Evolutionary conservation across 2,329 filamentous ascomycete genomes (phyloP).

Genomic region (Ophiosphaerella herpotricha): DNA sequence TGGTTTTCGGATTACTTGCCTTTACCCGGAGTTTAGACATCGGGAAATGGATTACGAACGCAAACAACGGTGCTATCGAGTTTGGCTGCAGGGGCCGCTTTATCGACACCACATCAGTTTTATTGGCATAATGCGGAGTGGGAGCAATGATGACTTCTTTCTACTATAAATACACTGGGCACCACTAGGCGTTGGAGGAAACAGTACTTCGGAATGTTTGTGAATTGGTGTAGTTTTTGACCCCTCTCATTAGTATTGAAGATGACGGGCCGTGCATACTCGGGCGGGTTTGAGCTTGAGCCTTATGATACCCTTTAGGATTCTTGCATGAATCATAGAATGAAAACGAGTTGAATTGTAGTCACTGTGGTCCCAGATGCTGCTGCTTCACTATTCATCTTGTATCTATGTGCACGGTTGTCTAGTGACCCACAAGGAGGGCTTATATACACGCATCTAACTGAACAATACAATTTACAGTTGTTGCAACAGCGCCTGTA

Average conservation of each 20-base stretch:
- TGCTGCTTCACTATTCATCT: too few relatives aligned
- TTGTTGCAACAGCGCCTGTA: constrained; percentile 22
- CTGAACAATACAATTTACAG: constrained; percentile 11
- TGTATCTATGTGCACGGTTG: too few relatives aligned
- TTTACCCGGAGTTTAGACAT: not conserved
- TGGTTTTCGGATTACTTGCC: not conserved
- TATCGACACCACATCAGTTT: constrained; percentile 2
- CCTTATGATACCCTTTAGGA: constrained; percentile 7
- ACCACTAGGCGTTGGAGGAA: not conserved
- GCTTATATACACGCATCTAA: too few relatives aligned
- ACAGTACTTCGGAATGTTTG: not conserved
- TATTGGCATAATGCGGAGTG: constrained; percentile 5
- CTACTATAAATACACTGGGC: constrained; percentile 1
- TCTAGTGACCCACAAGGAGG: too few relatives aligned
- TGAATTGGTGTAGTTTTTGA: not conserved
- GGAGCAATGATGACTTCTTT: not conserved
- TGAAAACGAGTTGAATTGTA: too few relatives aligned
- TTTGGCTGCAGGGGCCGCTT: not conserved
- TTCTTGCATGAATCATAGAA: too few relatives aligned
- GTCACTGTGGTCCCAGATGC: too few relatives aligned
- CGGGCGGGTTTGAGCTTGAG: constrained; percentile 3
- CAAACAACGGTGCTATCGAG: not conserved
- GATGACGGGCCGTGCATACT: constrained; percentile 4
- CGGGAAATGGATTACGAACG: not conserved
- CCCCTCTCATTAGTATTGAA: not conserved